These are phyloP conservation scores for Glycyrrhiza uralensis DNA, from an alignment of 306 rosid species.

Conservation along the genomic window DNA sequence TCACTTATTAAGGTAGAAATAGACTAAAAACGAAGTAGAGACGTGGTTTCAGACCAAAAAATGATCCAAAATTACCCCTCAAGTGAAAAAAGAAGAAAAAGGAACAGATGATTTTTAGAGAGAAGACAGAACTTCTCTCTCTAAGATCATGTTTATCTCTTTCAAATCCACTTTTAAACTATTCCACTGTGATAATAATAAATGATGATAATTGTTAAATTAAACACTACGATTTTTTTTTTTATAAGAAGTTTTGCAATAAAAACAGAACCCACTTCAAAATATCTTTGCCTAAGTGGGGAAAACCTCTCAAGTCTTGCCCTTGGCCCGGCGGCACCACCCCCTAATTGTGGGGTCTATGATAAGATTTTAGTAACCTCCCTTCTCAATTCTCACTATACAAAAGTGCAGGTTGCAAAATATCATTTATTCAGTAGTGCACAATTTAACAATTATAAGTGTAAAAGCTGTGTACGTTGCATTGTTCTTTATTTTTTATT, in stretches of 20 bases:
- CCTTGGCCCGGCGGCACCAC: conserved; percentile 18
- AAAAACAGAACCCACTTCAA: neutral
- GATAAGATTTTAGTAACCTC: neutral
- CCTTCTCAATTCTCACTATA: neutral
- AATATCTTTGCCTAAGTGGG: conserved; percentile 15
- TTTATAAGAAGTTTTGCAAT: neutral
- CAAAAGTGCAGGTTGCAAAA: neutral
- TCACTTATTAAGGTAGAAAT: too few relatives aligned
- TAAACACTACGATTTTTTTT: neutral
- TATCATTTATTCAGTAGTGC: neutral
- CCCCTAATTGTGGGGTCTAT: neutral
- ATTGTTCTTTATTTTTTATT: neutral
- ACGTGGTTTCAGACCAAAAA: too few relatives aligned
- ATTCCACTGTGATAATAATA: neutral
- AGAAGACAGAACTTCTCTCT: too few relatives aligned
- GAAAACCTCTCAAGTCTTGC: neutral
- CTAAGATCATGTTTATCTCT: neutral
- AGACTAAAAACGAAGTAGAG: too few relatives aligned
- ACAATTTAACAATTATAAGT: neutral
- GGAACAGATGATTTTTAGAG: too few relatives aligned
- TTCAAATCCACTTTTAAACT: neutral
- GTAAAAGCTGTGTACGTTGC: neutral
- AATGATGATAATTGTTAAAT: neutral
- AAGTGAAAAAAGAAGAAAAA: too few relatives aligned
- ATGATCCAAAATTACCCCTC: too few relatives aligned